Percentiles rank a stretch among this genome's conserved stretches.
These are phyloP conservation scores for Coemansia sp. DNA, from an alignment of 192 early-diverging fungal genomes.

Conservation along the genomic window DNA sequence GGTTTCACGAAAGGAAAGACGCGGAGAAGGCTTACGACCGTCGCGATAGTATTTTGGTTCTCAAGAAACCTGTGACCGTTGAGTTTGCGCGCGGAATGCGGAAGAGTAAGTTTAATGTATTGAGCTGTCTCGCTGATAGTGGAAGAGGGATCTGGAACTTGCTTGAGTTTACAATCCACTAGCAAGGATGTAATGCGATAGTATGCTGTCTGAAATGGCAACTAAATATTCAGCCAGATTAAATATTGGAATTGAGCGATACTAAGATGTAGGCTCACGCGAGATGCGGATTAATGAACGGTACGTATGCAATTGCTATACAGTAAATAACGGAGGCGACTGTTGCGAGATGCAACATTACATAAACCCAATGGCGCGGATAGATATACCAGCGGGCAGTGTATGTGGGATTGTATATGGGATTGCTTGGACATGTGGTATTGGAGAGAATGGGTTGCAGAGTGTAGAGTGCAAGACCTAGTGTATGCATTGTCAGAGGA, in stretches of 20 bases:
- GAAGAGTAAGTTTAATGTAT: conserved; percentile 35
- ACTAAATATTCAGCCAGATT: background rate
- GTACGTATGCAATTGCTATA: conserved; percentile 25
- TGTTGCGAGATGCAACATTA: background rate
- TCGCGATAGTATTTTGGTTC: conserved; percentile 32
- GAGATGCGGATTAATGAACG: conserved; percentile 45
- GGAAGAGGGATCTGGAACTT: background rate
- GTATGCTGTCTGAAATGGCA: background rate
- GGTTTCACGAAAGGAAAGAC: conserved; percentile 52
- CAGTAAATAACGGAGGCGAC: background rate
- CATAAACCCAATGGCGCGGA: background rate
- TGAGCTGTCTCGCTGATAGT: background rate
- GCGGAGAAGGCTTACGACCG: conserved; percentile 51
- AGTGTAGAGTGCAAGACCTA: conserved; percentile 14
- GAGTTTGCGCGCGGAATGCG: conserved; percentile 56
- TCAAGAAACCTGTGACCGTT: conserved; percentile 32
- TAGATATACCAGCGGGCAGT: background rate
- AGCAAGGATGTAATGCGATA: background rate
- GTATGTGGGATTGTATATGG: conserved; percentile 1
- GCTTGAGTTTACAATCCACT: background rate
- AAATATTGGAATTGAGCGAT: background rate
- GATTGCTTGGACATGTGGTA: background rate
- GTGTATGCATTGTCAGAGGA: background rate
- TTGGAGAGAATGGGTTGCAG: conserved; percentile 3
- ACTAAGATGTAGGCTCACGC: conserved; percentile 39